phyloP scores from a whole-genome alignment of 257 asterid species.

The Scutellaria galericulata region DNA sequence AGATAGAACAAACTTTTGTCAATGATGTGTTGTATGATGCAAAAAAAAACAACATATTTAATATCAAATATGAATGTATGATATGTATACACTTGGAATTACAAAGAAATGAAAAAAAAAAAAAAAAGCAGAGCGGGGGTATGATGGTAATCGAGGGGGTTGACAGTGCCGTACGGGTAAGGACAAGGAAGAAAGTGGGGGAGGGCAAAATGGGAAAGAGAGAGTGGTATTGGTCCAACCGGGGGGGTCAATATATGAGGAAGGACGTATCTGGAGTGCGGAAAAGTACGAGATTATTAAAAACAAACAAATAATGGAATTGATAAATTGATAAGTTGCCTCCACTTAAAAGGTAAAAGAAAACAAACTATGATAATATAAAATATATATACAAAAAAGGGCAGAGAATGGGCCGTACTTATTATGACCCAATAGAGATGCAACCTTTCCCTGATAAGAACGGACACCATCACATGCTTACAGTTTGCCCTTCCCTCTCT shows the following conservation, averaged over 20 bases:
- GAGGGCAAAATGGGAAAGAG: conserved; percentile 54
- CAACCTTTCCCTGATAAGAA: conserved; percentile 63
- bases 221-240: conserved; percentile 20
- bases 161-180: conserved; percentile 57
- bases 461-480: conserved; percentile 31
- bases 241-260: conserved; percentile 62
- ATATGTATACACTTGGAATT: no score
- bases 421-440: conserved; percentile 42
- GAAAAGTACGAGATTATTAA: conserved; percentile 58
- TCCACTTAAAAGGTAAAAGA: not conserved
- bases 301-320: not conserved
- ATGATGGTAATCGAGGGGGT: conserved; percentile 26
- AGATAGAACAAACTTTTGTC: no score
- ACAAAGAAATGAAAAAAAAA: no score
- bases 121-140: conserved; percentile 30
- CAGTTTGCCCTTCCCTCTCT: not conserved
- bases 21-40: no score
- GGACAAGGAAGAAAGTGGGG: conserved; percentile 46
- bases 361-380: not conserved
- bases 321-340: not conserved
- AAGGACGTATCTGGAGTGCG: conserved; percentile 72
- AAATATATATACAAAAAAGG: not conserved
- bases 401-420: conserved; percentile 67
- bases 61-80: no score
- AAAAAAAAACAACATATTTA: no score